A percentile compares a stretch with the other conserved stretches of the same genome.
Evolutionary conservation across 129 eudicot genomes (phyloP).

Genomic region (Silybum marianum): DNA sequence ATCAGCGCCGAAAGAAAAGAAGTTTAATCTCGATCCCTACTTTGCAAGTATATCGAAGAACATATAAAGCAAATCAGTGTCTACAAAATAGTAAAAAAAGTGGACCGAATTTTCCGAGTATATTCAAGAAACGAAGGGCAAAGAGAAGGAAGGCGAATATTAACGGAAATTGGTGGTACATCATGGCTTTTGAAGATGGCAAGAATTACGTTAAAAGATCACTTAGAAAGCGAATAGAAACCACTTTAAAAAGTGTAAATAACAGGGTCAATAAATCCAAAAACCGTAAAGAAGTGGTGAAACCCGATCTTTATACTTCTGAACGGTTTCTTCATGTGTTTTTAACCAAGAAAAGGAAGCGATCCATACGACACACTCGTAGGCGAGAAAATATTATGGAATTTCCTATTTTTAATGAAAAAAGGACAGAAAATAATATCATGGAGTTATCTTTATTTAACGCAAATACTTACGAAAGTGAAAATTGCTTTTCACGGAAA

Average conservation of each 20-base stretch:
- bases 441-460: neutral
- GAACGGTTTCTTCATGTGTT: conserved; percentile 8
- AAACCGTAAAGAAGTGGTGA: conserved; percentile 6
- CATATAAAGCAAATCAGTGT: conserved; percentile 32
- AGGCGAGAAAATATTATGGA: neutral
- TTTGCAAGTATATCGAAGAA: conserved; percentile 36
- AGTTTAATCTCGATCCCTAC: conserved; percentile 2
- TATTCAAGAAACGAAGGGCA: conserved; percentile 38
- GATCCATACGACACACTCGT: conserved; percentile 21
- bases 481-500: neutral
- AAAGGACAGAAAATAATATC: conserved; percentile 25
- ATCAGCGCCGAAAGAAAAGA: conserved; percentile 32
- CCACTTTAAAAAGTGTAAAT: neutral
- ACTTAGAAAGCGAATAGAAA: neutral
- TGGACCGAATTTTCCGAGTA: conserved; percentile 39
- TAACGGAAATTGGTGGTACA: neutral
- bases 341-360: conserved; percentile 24
- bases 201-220: conserved; percentile 16
- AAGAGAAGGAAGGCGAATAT: conserved; percentile 25
- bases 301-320: neutral
- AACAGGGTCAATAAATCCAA: conserved; percentile 21
- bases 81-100: conserved; percentile 30
- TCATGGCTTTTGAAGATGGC: conserved; percentile 7
- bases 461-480: neutral
- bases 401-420: neutral